Base-by-base conservation (phyloP, 2,329 filamentous ascomycete species). In the Pleurostoma richardsiae region DNA sequence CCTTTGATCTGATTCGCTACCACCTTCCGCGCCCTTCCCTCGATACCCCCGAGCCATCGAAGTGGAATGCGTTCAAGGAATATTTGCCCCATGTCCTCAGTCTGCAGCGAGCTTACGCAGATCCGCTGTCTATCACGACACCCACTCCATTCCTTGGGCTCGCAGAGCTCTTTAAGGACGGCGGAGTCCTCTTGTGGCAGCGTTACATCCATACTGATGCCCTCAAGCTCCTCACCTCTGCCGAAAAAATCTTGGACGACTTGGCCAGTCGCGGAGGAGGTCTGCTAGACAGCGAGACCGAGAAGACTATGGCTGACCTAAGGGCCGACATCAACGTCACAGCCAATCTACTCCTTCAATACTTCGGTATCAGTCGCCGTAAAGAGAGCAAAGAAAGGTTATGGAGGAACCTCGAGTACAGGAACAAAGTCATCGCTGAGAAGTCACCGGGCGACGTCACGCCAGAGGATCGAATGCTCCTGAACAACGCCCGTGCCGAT, bases 41-140 rank as follows among this genome's bases (percentile, higher is more conserved):
- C 6, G 46, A 50, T 6, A 45, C 33, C 10, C 29, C 48, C 7
- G 49, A 54, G 27, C 38, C 44, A 10, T 39, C 46, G 11, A 53
- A 51, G 39, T 53, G 52, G 52, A 51, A 46, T 29, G 45, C 48
- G 31, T 54, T 52, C 49, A 54, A 52, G 36, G 48, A 54, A 44
- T 54, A 52, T 40, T 28, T 54, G n/a, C 50, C 50, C 4, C 52
- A 54, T 42, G 52, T 54, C 4, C 43, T 51, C 4, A 46, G 33
- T 10, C 48, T 54, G 3, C 52, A 54, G 43, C 42, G 45, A 19
- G 45, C 47, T 29, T 54, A 51, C 42, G 44, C 46, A 4, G 46
- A 48, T 19, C 46, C 43, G 10, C 30, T 48, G 5, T 45, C 46
- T 6, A 30, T 43, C 3, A 29, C 45, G 6, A 38, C 42, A 7